Conservation (phyloP, 495 filamentous ascomycete species). For the Xeromyces bisporus region DNA sequence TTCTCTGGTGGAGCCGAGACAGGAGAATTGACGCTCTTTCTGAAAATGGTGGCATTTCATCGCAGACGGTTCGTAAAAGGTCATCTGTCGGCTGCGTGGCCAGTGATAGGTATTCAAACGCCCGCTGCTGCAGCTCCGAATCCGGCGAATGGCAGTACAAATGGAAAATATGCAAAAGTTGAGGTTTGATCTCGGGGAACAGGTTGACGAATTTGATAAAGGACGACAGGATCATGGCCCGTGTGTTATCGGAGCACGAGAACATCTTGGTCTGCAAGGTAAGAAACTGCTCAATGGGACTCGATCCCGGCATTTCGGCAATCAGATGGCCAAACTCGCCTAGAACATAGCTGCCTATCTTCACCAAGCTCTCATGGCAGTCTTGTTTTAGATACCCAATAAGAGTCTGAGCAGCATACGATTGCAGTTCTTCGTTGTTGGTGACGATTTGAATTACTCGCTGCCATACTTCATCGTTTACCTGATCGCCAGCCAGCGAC, state of each 20-base stretch:
- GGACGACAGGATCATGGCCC: constrained; percentile 83
- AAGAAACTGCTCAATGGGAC: constrained; percentile 94
- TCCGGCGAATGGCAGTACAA: constrained; percentile 91
- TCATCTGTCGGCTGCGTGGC: constrained; percentile 79
- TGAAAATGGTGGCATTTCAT: constrained; percentile 98
- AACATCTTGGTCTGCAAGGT: constrained; percentile 83
- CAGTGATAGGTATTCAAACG: constrained; percentile 86
- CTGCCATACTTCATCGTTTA: constrained; percentile 99
- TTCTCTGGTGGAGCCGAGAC: constrained; percentile 84
- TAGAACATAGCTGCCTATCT: constrained; percentile 90
- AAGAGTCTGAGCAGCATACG: constrained; percentile 87
- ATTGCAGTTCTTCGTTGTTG: constrained; percentile 96
- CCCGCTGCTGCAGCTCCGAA: constrained; percentile 87
- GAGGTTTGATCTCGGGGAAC: constrained; percentile 96
- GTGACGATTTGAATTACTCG: constrained; percentile 98
- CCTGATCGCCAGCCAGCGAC: constrained; percentile 93
- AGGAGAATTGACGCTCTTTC: constrained; percentile 84
- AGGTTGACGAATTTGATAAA: constrained; percentile 98
- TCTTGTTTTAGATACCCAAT: constrained; percentile 80
- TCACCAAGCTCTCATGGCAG: constrained; percentile 92
- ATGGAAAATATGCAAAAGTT: constrained; percentile 76
- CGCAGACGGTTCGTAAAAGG: constrained; percentile 84
- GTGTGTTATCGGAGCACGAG: constrained; percentile 70
- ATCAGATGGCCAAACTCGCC: constrained; percentile 97
- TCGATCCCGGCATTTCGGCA: constrained; percentile 83